Evolutionary conservation across 768 basidiomycete genomes (phyloP), one percentile per base, ranked within the genome.

Genomic region (Exidia glandulosa): DNA sequence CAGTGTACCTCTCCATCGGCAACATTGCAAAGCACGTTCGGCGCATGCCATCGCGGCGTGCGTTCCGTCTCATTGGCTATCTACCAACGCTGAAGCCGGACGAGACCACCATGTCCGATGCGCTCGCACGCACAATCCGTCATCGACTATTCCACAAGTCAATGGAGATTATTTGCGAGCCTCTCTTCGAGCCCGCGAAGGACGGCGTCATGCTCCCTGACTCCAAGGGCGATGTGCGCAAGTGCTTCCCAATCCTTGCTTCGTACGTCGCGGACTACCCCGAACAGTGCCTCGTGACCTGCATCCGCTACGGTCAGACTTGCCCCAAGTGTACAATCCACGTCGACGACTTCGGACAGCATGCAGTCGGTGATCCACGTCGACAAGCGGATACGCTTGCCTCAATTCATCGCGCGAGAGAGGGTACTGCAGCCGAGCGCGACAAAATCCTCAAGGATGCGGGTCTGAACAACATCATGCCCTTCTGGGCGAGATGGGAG

Each of bases 81-180:
- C 67, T 79, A 1, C 71, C 76, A 1, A 70, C 74, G 0, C 62
- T 66, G 1, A 72, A 73, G 45, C 63, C 77, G 0, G 65, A 70
- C 3, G 80, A 81, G 47, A 78, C 79, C 2, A 80, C 81, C 64
- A 76, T 77, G 32, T 81, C 81, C 62, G 23, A 65, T 58, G 57
- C 61, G 13, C 13, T 32, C 59, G 63, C 69, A 58, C 50, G 67
- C 0, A 62, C 64, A 2, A 19, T 72, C 0, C 67, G 36, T 7
- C 57, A 57, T 2, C 57, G 37, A 19, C 62, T 77, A 0, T 79
- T 79, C 58, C 77, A 80, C 57, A 32, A 68, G 3, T 72, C 71
- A 47, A 76, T 73, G 72, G 25, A 54, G 0, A 9, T n/a, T 3
- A 65, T 81, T 3, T 64, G 78, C 0, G 47, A 66, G 32, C 70